Evolutionary conservation across 2,329 filamentous ascomycete species (phyloP).

Genomic region (Xylaria sp.): DNA sequence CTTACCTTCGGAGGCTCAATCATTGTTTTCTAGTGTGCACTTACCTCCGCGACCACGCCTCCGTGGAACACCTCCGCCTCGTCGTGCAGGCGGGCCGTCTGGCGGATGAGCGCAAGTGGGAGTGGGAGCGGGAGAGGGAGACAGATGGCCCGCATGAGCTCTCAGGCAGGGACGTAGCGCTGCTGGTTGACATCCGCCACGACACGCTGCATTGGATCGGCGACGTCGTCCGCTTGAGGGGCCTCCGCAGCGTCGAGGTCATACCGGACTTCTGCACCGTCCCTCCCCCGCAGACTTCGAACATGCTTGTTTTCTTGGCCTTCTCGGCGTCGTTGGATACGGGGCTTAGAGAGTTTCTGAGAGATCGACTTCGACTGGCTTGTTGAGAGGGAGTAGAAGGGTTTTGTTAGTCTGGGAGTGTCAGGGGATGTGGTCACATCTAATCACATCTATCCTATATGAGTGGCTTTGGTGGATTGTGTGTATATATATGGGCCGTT

Average conservation of each 20-base stretch:
- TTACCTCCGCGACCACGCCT: slow-evolving; percentile 54
- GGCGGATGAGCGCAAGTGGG: slow-evolving; percentile 31
- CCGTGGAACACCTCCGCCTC: slow-evolving; percentile 58
- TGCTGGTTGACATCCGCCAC: slow-evolving; percentile 56
- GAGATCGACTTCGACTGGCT: slow-evolving; percentile 48
- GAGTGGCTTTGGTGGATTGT: too few relatives aligned
- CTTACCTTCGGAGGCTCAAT: too few relatives aligned
- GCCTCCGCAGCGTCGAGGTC: slow-evolving; percentile 62
- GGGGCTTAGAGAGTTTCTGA: slow-evolving; percentile 64
- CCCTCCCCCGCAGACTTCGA: slow-evolving; percentile 61
- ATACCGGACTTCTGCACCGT: slow-evolving; percentile 64
- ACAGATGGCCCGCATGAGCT: slow-evolving; percentile 63
- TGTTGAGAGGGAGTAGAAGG: background rate
- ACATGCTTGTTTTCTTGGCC: slow-evolving; percentile 67
- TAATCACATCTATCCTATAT: too few relatives aligned
- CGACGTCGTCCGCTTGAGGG: slow-evolving; percentile 62
- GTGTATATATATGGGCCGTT: too few relatives aligned
- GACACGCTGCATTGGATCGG: slow-evolving; percentile 67
- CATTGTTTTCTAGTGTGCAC: slow-evolving; percentile 52
- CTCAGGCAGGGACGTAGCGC: slow-evolving; percentile 57
- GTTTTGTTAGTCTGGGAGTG: too few relatives aligned
- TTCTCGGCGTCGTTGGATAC: slow-evolving; percentile 69
- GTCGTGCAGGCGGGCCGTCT: slow-evolving; percentile 66
- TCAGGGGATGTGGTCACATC: too few relatives aligned
- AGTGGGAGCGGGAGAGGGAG: slow-evolving; percentile 36